Base-by-base conservation (phyloP, 2,329 filamentous ascomycete species). In the Penicillium sumatraense region DNA sequence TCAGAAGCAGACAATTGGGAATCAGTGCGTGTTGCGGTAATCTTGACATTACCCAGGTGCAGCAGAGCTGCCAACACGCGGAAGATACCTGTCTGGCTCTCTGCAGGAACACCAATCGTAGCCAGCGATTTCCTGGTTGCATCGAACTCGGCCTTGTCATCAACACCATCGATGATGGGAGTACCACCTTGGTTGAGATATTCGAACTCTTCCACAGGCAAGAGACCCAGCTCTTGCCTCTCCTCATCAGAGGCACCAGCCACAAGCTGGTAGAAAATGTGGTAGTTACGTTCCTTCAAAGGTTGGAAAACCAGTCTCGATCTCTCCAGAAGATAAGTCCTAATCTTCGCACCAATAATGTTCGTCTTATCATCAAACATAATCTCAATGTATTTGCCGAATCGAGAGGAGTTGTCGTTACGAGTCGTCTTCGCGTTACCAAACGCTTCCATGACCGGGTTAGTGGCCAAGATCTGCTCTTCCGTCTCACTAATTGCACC, bases 381-480 rank as follows among this genome's bases (percentile, higher is more conserved):
- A 73, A 99, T 99, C 80, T 99, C 95, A 68, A 99, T 98, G 76
- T 99, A 99, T 82, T 99, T 99, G 75, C 95, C 95, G 77, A 99
- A 99, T 70, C 95, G 87, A 38, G 95, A 99, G 41, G 95, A 99
- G 79, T 99, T 99, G 79, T 99, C 95, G 79, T 99, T 99, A 74
- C 95, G 86, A 10, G 95, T 99, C n/a, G 95, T 99, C 80, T 99
- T 99, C 51, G 95, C 95, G 80, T 99, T 99, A 74, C 95, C 95
- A 72, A 99, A 99, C 29, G 95, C 93, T 85, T 99, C 95, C 95
- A 99, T 99, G 73, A 99, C 96, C 35, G 95, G 95, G 74, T 99
- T 99, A 51, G 95, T 99, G 26, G 95, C 95, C 64, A 99, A 80
- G 71, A 99, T 99, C 75, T 96, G 93, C 80, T 99, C 93, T 78